Evolutionary conservation across 441 rosid species (phyloP).

Genomic region (Populus hybrid): DNA sequence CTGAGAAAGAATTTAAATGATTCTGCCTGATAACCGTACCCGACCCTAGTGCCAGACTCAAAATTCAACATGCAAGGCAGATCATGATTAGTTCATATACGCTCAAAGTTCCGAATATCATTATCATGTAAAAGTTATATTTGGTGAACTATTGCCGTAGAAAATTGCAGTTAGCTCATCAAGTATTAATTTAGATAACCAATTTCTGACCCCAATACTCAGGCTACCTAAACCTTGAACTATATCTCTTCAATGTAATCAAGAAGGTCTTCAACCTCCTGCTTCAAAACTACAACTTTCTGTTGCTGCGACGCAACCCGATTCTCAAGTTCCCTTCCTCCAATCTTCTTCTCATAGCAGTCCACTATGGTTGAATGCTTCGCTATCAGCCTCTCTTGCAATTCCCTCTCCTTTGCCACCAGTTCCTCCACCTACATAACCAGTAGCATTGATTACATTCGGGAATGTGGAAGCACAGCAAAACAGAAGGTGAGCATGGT

Average conservation of each 20-base stretch:
- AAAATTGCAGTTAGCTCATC: not conserved
- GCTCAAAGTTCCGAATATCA: not conserved
- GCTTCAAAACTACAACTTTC: conserved; percentile 63
- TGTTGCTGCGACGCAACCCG: conserved; percentile 63
- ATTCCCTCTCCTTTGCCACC: conserved; percentile 73
- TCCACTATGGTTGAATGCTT: conserved; percentile 76
- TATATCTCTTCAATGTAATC: conserved; percentile 63
- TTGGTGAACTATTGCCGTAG: not conserved
- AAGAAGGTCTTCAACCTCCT: conserved; percentile 80
- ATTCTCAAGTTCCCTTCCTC: conserved; percentile 71
- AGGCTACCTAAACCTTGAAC: not conserved
- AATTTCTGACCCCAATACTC: conserved; percentile 2
- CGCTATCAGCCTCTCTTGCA: conserved; percentile 79
- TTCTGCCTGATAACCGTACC: too few species aligned
- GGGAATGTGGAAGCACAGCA: not conserved
- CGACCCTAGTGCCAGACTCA: not conserved
- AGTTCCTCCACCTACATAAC: conserved; percentile 74
- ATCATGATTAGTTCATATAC: not conserved
- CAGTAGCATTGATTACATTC: not conserved
- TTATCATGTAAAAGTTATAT: not conserved
- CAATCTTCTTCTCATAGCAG: conserved; percentile 63
- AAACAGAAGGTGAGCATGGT: not conserved
- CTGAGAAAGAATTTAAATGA: too few species aligned
- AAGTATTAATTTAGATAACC: not conserved
- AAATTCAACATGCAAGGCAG: not conserved